Percentiles rank a stretch among this genome's conserved stretches.
Evolutionary conservation across 2,329 filamentous ascomycete genomes (phyloP).

Genomic region (Phialophora verrucosa): DNA sequence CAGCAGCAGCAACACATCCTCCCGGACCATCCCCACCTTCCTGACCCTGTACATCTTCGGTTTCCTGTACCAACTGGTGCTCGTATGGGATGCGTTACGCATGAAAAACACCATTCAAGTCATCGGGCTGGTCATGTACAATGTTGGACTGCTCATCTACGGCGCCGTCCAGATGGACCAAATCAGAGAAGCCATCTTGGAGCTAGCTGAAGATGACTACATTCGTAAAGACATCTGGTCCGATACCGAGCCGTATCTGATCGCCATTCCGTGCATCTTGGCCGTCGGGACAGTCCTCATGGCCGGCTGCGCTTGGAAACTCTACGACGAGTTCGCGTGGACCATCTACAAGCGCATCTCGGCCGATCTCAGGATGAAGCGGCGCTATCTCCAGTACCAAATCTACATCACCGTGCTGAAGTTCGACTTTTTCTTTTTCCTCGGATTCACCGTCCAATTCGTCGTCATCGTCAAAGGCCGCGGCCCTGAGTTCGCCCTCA

Average conservation of each 20-base stretch:
- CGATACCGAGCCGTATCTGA: constrained; percentile 73
- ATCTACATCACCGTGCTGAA: constrained; percentile 98
- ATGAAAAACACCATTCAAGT: constrained; percentile 98
- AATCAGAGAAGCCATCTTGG: constrained; percentile 73
- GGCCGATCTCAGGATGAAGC: constrained; percentile 94
- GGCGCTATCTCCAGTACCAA: constrained; percentile 95
- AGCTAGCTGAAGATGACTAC: constrained; percentile 55
- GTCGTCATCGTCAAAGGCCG: constrained; percentile 82
- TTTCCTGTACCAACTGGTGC: constrained; percentile 86
- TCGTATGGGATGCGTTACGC: constrained; percentile 91
- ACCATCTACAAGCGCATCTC: constrained; percentile 99
- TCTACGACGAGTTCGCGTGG: constrained; percentile 99
- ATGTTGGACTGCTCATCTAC: constrained; percentile 89
- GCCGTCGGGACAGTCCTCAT: constrained; percentile 75
- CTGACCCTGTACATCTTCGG: constrained; percentile 96
- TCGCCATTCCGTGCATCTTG: constrained; percentile 85
- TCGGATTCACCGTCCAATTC: constrained; percentile 98
- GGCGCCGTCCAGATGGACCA: constrained; percentile 92
- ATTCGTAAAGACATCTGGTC: constrained; percentile 68
- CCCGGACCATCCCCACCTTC: constrained; percentile 85
- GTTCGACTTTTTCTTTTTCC: constrained; percentile 99
- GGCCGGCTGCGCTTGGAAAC: constrained; percentile 83
- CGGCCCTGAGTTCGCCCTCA: constrained; percentile 79
- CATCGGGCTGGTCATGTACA: constrained; percentile 92
- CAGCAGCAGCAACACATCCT: constrained; percentile 49